A percentile compares a stretch with the other conserved stretches of the same genome.
Conservation (phyloP, 2,329 filamentous ascomycete genomes). For the Diaporthe aspalathi region DNA sequence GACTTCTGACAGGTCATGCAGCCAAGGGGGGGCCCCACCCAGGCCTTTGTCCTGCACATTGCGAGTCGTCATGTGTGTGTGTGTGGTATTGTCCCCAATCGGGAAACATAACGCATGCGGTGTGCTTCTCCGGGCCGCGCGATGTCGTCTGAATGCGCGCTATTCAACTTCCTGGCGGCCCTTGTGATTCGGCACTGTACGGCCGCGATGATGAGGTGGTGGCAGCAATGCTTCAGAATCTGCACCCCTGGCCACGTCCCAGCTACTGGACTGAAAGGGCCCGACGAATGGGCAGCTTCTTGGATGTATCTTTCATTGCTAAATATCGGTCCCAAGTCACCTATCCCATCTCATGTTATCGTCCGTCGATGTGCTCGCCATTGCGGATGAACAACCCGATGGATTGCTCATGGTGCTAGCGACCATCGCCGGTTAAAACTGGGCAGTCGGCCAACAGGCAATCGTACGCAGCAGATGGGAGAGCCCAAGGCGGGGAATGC, state of each 20-base stretch:
- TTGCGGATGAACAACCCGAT: neutral
- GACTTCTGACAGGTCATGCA: conserved; percentile 11
- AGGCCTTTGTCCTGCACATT: neutral
- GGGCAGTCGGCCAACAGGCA: neutral
- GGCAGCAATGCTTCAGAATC: neutral
- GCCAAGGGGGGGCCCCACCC: neutral
- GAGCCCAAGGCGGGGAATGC: neutral
- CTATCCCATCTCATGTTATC: conserved; percentile 5
- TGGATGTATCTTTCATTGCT: neutral
- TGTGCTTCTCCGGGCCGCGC: neutral
- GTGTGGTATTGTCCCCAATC: conserved; percentile 6
- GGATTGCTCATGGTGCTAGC: neutral
- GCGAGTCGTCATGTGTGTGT: conserved; percentile 4
- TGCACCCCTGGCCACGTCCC: neutral
- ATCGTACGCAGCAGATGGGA: neutral
- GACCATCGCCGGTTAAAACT: neutral
- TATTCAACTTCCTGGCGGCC: neutral
- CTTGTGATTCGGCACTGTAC: too few species aligned
- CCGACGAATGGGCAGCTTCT: neutral
- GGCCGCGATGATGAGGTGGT: neutral
- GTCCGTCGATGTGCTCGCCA: neutral
- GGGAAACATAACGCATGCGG: neutral
- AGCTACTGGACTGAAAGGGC: neutral
- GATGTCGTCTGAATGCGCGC: neutral
- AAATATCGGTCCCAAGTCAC: conserved; percentile 9